Evolutionary conservation across 1,284 basidiomycete species (phyloP), one percentile per base, ranked within the genome.

Genomic region (Bondarzewia mesenterica): DNA sequence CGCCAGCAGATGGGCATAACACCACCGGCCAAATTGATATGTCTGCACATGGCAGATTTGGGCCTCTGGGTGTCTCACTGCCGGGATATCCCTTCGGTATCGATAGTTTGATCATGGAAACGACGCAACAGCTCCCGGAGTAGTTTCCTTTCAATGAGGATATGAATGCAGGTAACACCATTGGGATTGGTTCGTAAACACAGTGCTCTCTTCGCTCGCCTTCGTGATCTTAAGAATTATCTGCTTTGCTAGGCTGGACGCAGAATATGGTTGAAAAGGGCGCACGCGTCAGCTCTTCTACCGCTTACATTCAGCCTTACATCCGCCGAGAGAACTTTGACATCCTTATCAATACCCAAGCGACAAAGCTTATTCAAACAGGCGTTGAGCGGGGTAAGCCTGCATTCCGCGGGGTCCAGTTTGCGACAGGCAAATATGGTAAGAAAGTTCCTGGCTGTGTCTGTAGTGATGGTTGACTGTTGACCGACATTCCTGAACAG

Each of bases 291-390:
- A 68, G 64, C 42, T 63, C 70, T 8, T 65, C 70, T 1, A 68
- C 66, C 4, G 58, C 63, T 2, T 72, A 71, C 54, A 57, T 76
- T 61, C 65, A 12, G 52, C 58, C 5, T 49, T 63, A 58, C 8
- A 51, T 53, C 27, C 54, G 42, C 7, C 60, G 71, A 12, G 52
- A 59, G 3, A 75, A 75, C 51, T 50, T 77, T 3, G 65, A 71
- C 44, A 61, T 77, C 25, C 43, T 38, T 58, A 50, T 67, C 36
- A 57, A 63, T 29, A 58, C 64, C 2, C 58, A 60, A 26, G 65
- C 62, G 12, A 57, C 58, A 3, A 51, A 44, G 35, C 18, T 51
- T 15, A 26, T 40, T 18, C 32, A 38, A 25, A 51, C 46, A 7
- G 46, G 46, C 7, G 25, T 18, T 7, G 18, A 43, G 14, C 6